A percentile compares a stretch with the other conserved stretches of the same genome.
Conservation (phyloP, 2,329 filamentous ascomycete species). For the Venturia aucupariae region DNA sequence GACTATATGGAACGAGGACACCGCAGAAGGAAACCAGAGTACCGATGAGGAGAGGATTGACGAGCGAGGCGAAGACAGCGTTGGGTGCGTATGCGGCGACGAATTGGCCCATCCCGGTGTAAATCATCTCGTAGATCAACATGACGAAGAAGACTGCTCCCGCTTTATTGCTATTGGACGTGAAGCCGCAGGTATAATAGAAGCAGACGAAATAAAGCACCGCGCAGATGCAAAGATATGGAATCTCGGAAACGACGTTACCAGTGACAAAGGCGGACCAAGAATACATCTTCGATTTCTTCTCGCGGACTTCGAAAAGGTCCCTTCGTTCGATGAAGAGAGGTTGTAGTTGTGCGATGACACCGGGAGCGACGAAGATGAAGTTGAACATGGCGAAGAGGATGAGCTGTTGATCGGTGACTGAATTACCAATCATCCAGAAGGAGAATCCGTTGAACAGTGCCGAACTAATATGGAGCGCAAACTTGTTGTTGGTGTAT, state of each 20-base stretch:
- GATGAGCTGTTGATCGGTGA: conserved; percentile 43
- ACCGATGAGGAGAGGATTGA: conserved; percentile 61
- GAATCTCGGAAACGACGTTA: conserved; percentile 59
- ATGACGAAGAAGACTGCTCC: conserved; percentile 47
- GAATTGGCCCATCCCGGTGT: conserved; percentile 55
- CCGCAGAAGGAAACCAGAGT: conserved; percentile 66
- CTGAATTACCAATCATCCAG: conserved; percentile 35
- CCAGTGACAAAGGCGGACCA: conserved; percentile 63
- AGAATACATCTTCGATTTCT: conserved; percentile 70
- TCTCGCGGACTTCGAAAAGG: conserved; percentile 63
- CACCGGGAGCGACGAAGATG: conserved; percentile 61
- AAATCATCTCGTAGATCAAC: conserved; percentile 54
- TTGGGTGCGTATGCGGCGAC: conserved; percentile 60
- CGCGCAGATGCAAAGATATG: conserved; percentile 57
- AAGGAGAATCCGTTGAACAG: conserved; percentile 43
- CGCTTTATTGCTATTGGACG: conserved; percentile 45
- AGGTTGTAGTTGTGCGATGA: conserved; percentile 71
- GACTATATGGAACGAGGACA: conserved; percentile 58
- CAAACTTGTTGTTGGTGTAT: conserved; percentile 57
- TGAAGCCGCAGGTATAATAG: conserved; percentile 35
- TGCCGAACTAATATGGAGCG: conserved; percentile 39
- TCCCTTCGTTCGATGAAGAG: conserved; percentile 56
- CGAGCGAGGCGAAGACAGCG: conserved; percentile 54
- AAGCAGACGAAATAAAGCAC: conserved; percentile 55
- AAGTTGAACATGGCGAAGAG: conserved; percentile 72